Percentiles rank a stretch among this genome's conserved stretches.
Evolutionary conservation across 2,329 filamentous ascomycete genomes (phyloP).

Genomic region (Pseudogymnoascus destructans): DNA sequence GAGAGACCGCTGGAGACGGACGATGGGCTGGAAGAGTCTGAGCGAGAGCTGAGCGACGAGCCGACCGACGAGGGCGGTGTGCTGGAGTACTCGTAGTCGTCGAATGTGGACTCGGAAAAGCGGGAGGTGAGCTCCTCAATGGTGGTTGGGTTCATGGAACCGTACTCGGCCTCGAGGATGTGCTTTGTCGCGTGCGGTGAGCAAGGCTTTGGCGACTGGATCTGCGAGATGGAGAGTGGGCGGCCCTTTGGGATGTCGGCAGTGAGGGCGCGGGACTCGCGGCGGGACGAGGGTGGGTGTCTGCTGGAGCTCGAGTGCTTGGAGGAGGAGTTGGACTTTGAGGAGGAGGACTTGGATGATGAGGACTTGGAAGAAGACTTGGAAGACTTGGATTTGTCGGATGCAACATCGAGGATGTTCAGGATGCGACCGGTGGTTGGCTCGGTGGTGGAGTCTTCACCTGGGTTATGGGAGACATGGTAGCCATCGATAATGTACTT

Average conservation of each 20-base stretch:
- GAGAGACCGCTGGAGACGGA: constrained; percentile 48
- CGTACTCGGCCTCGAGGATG: constrained; percentile 73
- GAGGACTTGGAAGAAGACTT: constrained; percentile 30
- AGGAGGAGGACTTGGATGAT: constrained; percentile 29
- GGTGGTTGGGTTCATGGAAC: constrained; percentile 43
- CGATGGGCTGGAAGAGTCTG: constrained; percentile 60
- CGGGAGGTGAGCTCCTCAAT: constrained; percentile 69
- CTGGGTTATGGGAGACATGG: constrained; percentile 93
- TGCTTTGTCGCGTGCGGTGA: constrained; percentile 77
- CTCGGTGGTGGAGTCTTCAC: constrained; percentile 77
- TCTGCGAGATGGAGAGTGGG: constrained; percentile 75
- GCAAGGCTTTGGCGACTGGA: constrained; percentile 80
- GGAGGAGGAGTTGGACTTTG: constrained; percentile 29
- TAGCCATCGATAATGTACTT: constrained; percentile 98
- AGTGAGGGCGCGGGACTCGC: constrained; percentile 33
- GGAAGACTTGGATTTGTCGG: constrained; percentile 36
- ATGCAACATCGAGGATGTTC: constrained; percentile 89
- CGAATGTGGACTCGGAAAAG: constrained; percentile 50
- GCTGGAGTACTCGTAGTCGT: constrained; percentile 41
- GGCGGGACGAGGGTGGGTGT: constrained; percentile 28
- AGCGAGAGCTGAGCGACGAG: constrained; percentile 58
- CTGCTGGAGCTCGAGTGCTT: constrained; percentile 36
- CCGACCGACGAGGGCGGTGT: constrained; percentile 55
- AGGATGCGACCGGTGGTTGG: constrained; percentile 93
- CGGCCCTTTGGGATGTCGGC: constrained; percentile 76